Evolutionary conservation across 371 early-diverging fungal genomes (phyloP), one percentile per base, ranked within the genome.

Genomic region (Racocetra persica): DNA sequence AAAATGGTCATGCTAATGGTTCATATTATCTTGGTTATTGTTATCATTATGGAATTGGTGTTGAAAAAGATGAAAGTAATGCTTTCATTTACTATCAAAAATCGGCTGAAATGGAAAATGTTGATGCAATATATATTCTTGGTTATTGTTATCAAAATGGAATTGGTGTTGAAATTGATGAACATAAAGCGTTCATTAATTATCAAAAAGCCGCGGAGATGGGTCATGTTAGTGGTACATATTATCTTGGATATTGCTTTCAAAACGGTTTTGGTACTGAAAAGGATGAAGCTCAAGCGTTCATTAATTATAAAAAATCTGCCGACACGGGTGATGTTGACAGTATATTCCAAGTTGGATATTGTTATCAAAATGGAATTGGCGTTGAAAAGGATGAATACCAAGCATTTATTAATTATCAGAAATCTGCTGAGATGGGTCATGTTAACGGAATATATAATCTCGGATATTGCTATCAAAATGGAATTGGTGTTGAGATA

Each of bases 111-210:
- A 93, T 94, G 83, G 86, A 32, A 32, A 32, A 32, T 32, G 89
- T 32, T 32, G 32, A 32, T 32, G 32, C 32, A 32, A 32, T 32
- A 32, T 32, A 32, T 32, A 32, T 32, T 20, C 87, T 96, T 20
- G 96, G 94, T 5, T 91, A 91, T 26, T 95, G 95, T 82, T 95
- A 89, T 74, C 92, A 92, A 77, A 90, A 93, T 80, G 94, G 93
- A 18, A 88, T 93, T 32, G 95, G 93, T 2, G 90, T 94, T 4
- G 83, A 81, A 7, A 85, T 88, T 77, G 82, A 92, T 73, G 85
- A 91, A 51, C 82, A 82, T 24, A 83, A 89, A 82, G 97, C 97
- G 6, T 90, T 95, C 55, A 82, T 88, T 52, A 96, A 93, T 93
- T 98, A 95, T 84, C 84, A 85, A 76, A 87, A 87, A 65, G 88